Base-by-base conservation (phyloP, 805 yeast species). In the Myxozyma sirexii region DNA sequence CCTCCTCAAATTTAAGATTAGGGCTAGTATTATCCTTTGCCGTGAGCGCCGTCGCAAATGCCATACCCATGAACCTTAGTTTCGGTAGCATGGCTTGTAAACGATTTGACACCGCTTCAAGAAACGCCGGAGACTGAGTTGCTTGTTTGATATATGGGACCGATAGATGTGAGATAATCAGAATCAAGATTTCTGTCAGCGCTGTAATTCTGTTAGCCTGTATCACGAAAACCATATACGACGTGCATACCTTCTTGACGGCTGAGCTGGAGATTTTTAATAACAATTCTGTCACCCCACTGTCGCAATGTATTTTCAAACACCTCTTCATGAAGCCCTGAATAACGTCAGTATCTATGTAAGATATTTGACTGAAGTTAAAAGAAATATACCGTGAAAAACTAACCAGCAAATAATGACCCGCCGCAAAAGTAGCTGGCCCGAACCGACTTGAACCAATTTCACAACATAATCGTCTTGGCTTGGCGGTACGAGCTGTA, bases 1-100 rank as follows among this genome's bases (percentile, higher is more conserved):
- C 59, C 54, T 45, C 56, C 13, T 67, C 72, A 63, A 75, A 72
- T 35, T 64, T 65, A 45, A 73, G 69, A 13, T 54, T 38, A 35
- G 62, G 57, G 15, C 45, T 23, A 58, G 66, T 21, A 17, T 15
- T 12, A 17, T 60, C 49, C 52, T 54, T 58, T 54, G 57, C 58
- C 66, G 72, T 41, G 46, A 69, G 15, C 1, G 65, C 67, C 66
- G 85, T 86, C 0, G 88, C 89, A 5, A 86, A 70, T 15, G 80
- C 67, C 70, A 86, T 82, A 0, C 85, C 91, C 33, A 85, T 70
- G 13, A 76, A 68, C 56, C 88, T 78, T 1, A 79, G 72, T n/a
- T 67, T 69, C 1, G 70, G 67, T 1, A 83, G 77, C 46, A 77
- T 76, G 0, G 87, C 80, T 26, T 77, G 78, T n/a, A 87, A 74